Evolutionary conservation across 179 eudicot genomes (phyloP), one percentile per base, ranked within the genome.

Genomic region (Patellifolia procumbens): DNA sequence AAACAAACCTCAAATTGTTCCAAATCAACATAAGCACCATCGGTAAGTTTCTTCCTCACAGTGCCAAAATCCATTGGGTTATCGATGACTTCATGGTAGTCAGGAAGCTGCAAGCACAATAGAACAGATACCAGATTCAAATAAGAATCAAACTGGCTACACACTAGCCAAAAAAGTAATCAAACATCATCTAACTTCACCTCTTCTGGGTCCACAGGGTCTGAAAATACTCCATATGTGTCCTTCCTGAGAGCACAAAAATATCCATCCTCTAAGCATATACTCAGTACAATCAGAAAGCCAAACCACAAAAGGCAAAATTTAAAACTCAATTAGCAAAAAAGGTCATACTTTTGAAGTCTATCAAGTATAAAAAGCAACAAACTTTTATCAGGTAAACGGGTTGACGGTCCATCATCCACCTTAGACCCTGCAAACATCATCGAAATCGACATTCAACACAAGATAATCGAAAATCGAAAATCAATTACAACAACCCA

Each of bases 31-130:
- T 95, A 95, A 53, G 83, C 81, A 68, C 88, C 89, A 45, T 65
- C 75, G 20, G 76, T 82, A 68, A 95, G 91, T 79, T 95, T 95
- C 81, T 80, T 89, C 85, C 94, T 88, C 65, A 95, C 86, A 31
- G 99, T 95, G 70, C 92, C 87, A 83, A 95, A 95, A 88, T 95
- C 99, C 96, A 93, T 95, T 5, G 99, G 99, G 42, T 88, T 71
- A 76, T 84, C 73, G 35, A 95, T 85, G 48, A 95, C 81, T 79
- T 95, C 98, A 83, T 76, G 86, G 82, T 94, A 94, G 78, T 94
- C 98, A 43, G 98, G 97, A 43, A 94, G 91, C 98, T 94, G 90
- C 79, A 86, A 39, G 20, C 75, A 74, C 31, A 56, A 31, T 26
- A 45, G 65, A 81, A 79, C 68, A 81, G 26, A 79, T 49, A 56